These are phyloP conservation scores for Penstemon eatonii DNA, from an alignment of 257 asterid genomes.

Conservation along the genomic window DNA sequence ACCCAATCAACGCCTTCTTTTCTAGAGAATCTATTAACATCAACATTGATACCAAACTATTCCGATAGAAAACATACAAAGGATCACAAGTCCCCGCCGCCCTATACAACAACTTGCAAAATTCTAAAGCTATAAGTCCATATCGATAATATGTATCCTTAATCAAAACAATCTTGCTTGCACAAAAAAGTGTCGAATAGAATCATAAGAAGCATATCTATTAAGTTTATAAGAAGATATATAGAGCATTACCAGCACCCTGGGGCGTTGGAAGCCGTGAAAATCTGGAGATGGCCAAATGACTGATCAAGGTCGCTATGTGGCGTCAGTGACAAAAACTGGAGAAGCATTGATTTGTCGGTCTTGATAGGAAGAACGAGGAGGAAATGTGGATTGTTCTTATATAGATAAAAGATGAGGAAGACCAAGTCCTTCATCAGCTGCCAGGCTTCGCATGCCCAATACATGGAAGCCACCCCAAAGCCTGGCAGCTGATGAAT, in stretches of 20 bases:
- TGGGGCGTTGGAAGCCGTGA: slow-evolving; percentile 58
- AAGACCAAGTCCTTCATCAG: too few relatives aligned
- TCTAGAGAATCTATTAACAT: slow-evolving; percentile 31
- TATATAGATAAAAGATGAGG: too few relatives aligned
- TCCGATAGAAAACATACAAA: slow-evolving; percentile 53
- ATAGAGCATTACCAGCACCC: slow-evolving; percentile 76
- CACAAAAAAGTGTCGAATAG: slow-evolving; percentile 56
- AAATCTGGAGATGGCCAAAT: slow-evolving; percentile 54
- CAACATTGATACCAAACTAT: slow-evolving; percentile 52
- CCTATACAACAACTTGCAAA: slow-evolving; percentile 57
- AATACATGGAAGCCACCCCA: too few relatives aligned
- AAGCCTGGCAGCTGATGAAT: too few relatives aligned
- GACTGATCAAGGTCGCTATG: slow-evolving; percentile 34
- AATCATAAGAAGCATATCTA: slow-evolving; percentile 51
- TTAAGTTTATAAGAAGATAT: slow-evolving; percentile 48
- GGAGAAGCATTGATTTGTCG: slow-evolving; percentile 41
- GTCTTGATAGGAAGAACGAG: slow-evolving; percentile 21
- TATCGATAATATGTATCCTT: slow-evolving; percentile 35
- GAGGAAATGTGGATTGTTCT: neutral
- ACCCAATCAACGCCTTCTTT: slow-evolving; percentile 32
- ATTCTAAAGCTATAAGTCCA: slow-evolving; percentile 57
- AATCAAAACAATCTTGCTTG: slow-evolving; percentile 41
- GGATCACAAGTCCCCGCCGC: slow-evolving; percentile 51
- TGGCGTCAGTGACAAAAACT: slow-evolving; percentile 45
- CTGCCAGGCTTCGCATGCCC: too few relatives aligned